Percentiles rank a stretch among this genome's conserved stretches.
phyloP scores from a whole-genome alignment of 345 rosid species.

The Eucalyptus tenuipes region DNA sequence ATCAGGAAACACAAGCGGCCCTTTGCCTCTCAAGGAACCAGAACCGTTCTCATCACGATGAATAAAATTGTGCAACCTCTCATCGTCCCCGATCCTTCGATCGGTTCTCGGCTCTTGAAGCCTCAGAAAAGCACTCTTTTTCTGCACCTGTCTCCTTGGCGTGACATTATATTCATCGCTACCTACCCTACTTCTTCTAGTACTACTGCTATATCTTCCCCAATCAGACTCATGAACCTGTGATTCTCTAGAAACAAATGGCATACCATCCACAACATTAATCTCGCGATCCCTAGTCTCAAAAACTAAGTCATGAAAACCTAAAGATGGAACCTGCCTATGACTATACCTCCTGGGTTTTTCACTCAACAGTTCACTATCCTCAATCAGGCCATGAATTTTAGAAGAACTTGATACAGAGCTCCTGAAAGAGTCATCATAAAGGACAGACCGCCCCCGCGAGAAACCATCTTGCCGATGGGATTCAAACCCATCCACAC shows the following conservation, averaged over 20 bases:
- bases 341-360: slow-evolving; percentile 21
- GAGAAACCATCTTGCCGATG: slow-evolving; percentile 23
- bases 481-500: slow-evolving; percentile 7
- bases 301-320: slow-evolving; percentile 1
- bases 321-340: slow-evolving; percentile 8
- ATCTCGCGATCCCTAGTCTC: slow-evolving; percentile 7
- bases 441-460: background rate
- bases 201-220: slow-evolving; percentile 24
- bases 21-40: slow-evolving; percentile 37
- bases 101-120: slow-evolving; percentile 40
- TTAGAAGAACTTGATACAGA: slow-evolving; percentile 15
- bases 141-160: slow-evolving; percentile 52
- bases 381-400: slow-evolving; percentile 6
- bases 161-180: slow-evolving; percentile 30
- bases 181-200: slow-evolving; percentile 38
- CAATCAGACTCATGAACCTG: slow-evolving; percentile 24
- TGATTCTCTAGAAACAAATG: slow-evolving; percentile 10
- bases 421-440: slow-evolving; percentile 26
- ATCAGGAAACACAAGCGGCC: slow-evolving; percentile 18
- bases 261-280: slow-evolving; percentile 7
- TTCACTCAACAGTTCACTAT: slow-evolving; percentile 10
- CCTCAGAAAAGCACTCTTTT: slow-evolving; percentile 85
- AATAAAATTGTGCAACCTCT: slow-evolving; percentile 18
- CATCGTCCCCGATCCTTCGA: slow-evolving; percentile 40
- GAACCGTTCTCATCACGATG: slow-evolving; percentile 24